Evolutionary conservation across 129 eudicot species (phyloP), one percentile per base, ranked within the genome.

Genomic region (Flaveria bidentis): DNA sequence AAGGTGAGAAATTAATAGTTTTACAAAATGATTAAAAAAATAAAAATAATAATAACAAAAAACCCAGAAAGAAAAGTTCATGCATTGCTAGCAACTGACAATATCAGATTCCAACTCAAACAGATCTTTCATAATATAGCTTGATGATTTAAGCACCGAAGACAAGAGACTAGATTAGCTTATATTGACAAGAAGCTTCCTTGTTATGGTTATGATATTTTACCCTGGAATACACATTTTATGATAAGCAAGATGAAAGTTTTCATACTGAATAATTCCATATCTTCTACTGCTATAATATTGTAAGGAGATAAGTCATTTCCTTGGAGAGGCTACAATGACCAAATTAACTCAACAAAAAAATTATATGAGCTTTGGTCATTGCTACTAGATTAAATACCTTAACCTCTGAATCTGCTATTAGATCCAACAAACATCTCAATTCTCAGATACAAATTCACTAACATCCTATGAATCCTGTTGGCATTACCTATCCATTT

Each of bases 241-340:
- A 22, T 60, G 39, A 60, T 16, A 60, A 26, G 67, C 41, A 26
- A 26, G 16, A 60, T 5, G 17, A 25, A 13, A 60, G 17, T 25
- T 60, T 9, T 25, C 41, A 71, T 28, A 55, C 30, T 28, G 2
- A 30, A 71, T 71, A 71, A 45, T 51, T 71, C 8, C 17, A 51
- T 6, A 71, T 28, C 63, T 28, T 18, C 63, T n/a, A 16, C 75
- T 51, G 45, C 30, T 52, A 71, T 30, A 51, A 71, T 50, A 28
- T 25, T 28, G 28, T 70, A 2, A 51, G 2, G 47, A 25, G 51
- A 51, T 30, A 71, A 26, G 26, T 9, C 28, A 16, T 30, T 26
- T 70, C 75, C 45, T 53, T 53, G 11, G 11, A 51, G 28, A 56
- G 22, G 65, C 65, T 58, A 58, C 65, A 9, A 56, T 58, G 16